Evolutionary conservation across 169 alveolate species (phyloP).

Genomic region (Plasmodium inui): DNA sequence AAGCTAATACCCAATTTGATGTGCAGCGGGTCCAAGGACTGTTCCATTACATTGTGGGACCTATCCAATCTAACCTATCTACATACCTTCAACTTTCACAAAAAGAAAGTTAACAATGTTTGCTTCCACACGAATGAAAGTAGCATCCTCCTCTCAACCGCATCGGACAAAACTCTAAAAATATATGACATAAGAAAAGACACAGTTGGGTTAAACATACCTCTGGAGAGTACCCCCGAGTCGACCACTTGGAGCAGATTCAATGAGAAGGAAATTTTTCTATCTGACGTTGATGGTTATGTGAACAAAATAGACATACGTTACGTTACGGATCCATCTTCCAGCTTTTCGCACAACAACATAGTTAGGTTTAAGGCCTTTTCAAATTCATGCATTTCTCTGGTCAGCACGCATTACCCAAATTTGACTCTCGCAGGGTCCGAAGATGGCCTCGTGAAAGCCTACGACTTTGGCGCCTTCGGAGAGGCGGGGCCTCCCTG

Average conservation of each 20-base stretch:
- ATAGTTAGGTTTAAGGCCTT: constrained; percentile 35
- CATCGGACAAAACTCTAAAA: constrained; percentile 66
- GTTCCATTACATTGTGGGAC: constrained; percentile 61
- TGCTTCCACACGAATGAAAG: constrained; percentile 34
- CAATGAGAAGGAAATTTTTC: constrained; percentile 7
- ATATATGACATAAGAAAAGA: constrained; percentile 49
- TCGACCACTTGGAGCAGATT: constrained; percentile 39
- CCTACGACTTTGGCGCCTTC: constrained; percentile 16
- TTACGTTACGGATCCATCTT: not conserved
- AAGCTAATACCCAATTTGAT: constrained; percentile 24
- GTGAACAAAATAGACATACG: constrained; percentile 45
- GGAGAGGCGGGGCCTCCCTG: not conserved
- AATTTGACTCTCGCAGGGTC: constrained; percentile 53
- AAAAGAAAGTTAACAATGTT: constrained; percentile 42
- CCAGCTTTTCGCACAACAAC: not conserved
- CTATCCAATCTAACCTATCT: not conserved
- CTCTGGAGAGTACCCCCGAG: constrained; percentile 31
- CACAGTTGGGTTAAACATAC: constrained; percentile 16
- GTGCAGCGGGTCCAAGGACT: constrained; percentile 64
- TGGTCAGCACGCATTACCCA: constrained; percentile 15
- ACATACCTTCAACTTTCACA: constrained; percentile 34
- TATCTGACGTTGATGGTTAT: constrained; percentile 40
- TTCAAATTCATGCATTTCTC: constrained; percentile 25
- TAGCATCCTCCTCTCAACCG: constrained; percentile 10
- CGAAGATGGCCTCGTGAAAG: constrained; percentile 52